Evolutionary conservation across 2,329 filamentous ascomycete genomes (phyloP).

Genomic region (Macrophomina pseudophaseolina): DNA sequence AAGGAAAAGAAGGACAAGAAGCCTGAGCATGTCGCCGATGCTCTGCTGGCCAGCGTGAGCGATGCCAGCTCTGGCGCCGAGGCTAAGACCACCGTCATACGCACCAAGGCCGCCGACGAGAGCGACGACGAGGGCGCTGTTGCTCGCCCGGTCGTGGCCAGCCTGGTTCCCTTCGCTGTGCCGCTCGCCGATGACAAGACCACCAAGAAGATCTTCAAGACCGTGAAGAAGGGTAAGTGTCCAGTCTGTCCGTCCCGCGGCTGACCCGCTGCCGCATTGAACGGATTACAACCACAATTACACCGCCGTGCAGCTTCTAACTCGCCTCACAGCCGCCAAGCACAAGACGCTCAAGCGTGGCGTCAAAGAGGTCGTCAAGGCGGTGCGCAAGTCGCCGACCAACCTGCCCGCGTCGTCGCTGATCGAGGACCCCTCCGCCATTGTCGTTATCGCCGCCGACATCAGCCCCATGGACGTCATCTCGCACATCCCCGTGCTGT

Average conservation of each 20-base stretch:
- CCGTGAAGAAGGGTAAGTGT: conserved; percentile 63
- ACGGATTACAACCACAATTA: not conserved
- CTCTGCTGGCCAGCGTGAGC: conserved; percentile 61
- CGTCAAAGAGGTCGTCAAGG: conserved; percentile 98
- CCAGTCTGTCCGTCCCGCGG: conserved; percentile 25
- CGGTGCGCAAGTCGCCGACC: conserved; percentile 85
- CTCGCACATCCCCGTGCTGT: conserved; percentile 94
- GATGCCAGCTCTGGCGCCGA: conserved; percentile 42
- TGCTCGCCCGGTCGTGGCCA: conserved; percentile 47
- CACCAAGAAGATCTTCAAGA: conserved; percentile 69
- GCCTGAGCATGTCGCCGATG: conserved; percentile 57
- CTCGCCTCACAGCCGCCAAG: conserved; percentile 74
- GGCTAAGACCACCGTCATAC: not conserved
- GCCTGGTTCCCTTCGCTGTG: conserved; percentile 82
- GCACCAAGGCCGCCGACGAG: conserved; percentile 65
- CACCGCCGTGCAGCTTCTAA: conserved; percentile 27
- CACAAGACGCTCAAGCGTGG: conserved; percentile 95
- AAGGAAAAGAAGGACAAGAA: conserved; percentile 44
- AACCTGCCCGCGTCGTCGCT: conserved; percentile 65
- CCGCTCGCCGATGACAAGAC: conserved; percentile 81
- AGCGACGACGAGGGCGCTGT: conserved; percentile 64
- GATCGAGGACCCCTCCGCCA: conserved; percentile 63
- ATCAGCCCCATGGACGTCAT: conserved; percentile 99
- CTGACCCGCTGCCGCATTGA: not conserved
- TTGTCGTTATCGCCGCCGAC: conserved; percentile 93